These are phyloP conservation scores for Barnettozyma siamensis DNA, from an alignment of 805 yeast genomes.

Conservation along the genomic window DNA sequence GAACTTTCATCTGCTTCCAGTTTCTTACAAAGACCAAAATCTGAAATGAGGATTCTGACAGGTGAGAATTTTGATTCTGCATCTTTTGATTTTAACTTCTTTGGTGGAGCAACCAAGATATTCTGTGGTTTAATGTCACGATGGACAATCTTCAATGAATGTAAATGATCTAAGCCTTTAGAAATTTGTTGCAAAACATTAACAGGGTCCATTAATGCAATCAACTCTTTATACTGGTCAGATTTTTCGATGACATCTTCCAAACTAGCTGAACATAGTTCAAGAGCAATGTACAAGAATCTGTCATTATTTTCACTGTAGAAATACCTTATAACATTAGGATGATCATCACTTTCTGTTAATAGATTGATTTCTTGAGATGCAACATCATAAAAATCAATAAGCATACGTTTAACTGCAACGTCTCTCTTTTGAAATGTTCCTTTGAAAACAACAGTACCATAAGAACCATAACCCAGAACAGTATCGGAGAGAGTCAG, in stretches of 20 bases:
- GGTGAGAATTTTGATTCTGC: conserved; percentile 30
- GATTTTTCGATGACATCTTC: conserved; percentile 73
- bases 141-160: conserved; percentile 86
- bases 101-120: conserved; percentile 74
- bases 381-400: conserved; percentile 91
- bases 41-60: conserved; percentile 77
- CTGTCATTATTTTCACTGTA: conserved; percentile 89
- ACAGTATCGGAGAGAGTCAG: conserved; percentile 63
- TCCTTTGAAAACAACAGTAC: conserved; percentile 91
- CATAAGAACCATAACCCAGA: conserved; percentile 95
- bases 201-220: conserved; percentile 41
- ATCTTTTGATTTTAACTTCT: conserved; percentile 30
- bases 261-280: conserved; percentile 81
- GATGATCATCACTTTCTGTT: conserved; percentile 95
- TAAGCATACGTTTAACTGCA: conserved; percentile 89
- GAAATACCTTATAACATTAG: conserved; percentile 87
- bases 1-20: conserved; percentile 90
- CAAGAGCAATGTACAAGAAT: conserved; percentile 88
- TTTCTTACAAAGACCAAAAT: conserved; percentile 92
- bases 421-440: conserved; percentile 89
- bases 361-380: conserved; percentile 81
- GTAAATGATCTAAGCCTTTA: conserved; percentile 80
- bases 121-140: conserved; percentile 94
- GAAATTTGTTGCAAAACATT: conserved; percentile 69
- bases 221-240: conserved; percentile 31